Conservation (phyloP, 306 rosid species). For the Alnus rubra region DNA sequence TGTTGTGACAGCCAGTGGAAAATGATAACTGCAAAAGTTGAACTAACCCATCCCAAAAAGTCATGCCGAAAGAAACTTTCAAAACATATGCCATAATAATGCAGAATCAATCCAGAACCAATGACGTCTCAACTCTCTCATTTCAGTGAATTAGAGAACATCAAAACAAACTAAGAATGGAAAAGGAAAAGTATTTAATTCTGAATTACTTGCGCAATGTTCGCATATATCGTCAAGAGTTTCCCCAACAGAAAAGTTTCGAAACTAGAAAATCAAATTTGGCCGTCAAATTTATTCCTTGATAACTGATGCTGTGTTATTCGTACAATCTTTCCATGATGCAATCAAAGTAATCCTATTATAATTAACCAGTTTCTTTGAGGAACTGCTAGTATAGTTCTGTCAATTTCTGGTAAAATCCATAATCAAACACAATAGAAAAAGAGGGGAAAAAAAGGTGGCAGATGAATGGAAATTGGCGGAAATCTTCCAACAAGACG, state of each 20-base stretch:
- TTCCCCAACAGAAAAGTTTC: too few relatives aligned
- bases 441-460: background rate
- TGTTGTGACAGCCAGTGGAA: background rate
- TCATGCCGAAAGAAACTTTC: background rate
- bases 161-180: background rate
- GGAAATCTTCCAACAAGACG: background rate
- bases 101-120: background rate
- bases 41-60: background rate
- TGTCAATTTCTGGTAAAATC: background rate
- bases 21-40: background rate
- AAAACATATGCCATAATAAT: background rate
- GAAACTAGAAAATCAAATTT: too few relatives aligned
- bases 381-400: too few relatives aligned
- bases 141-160: background rate
- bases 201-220: too few relatives aligned
- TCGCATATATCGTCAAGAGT: too few relatives aligned
- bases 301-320: too few relatives aligned
- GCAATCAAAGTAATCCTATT: too few relatives aligned
- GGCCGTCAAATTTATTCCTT: too few relatives aligned
- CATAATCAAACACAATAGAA: background rate
- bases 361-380: too few relatives aligned
- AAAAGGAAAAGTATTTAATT: background rate
- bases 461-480: background rate
- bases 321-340: too few relatives aligned
- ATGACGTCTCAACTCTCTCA: background rate